A percentile compares a stretch with the other conserved stretches of the same genome.
Conservation (phyloP, 2,329 filamentous ascomycete species). For the Pestalotiopsis sp. region DNA sequence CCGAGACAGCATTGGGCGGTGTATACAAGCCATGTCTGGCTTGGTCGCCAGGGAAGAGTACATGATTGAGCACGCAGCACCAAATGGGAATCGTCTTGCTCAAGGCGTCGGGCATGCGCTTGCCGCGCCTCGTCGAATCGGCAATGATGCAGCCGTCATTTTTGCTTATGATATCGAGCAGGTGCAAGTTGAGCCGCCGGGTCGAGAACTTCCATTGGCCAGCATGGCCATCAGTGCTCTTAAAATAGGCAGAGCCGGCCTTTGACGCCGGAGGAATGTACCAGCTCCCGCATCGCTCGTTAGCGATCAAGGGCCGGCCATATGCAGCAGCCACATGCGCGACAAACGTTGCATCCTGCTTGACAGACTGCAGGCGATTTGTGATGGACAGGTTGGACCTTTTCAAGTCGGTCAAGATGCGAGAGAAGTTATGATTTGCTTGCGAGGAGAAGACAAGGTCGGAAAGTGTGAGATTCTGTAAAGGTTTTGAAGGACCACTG, state of each 20-base stretch:
- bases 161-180: conserved; percentile 68
- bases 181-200: conserved; percentile 80
- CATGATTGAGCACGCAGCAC: conserved; percentile 83
- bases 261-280: conserved; percentile 74
- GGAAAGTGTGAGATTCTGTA: conserved; percentile 26
- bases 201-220: conserved; percentile 90
- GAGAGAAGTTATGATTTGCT: conserved; percentile 67
- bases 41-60: conserved; percentile 65
- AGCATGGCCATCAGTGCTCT: conserved; percentile 94
- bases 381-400: conserved; percentile 75
- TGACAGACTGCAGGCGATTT: conserved; percentile 83
- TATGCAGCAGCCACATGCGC: conserved; percentile 57
- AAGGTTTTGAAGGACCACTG: not conserved
- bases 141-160: conserved; percentile 83
- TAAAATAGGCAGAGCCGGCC: conserved; percentile 84
- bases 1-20: conserved; percentile 71
- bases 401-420: conserved; percentile 72
- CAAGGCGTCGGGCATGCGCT: conserved; percentile 92
- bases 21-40: conserved; percentile 62
- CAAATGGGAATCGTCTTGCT: conserved; percentile 94
- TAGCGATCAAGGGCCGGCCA: conserved; percentile 76
- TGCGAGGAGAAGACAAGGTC: conserved; percentile 54
- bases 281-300: conserved; percentile 96
- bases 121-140: conserved; percentile 90
- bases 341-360: conserved; percentile 76